phyloP scores from a whole-genome alignment of 2,329 filamentous ascomycete species.

The Monilinia laxa region DNA sequence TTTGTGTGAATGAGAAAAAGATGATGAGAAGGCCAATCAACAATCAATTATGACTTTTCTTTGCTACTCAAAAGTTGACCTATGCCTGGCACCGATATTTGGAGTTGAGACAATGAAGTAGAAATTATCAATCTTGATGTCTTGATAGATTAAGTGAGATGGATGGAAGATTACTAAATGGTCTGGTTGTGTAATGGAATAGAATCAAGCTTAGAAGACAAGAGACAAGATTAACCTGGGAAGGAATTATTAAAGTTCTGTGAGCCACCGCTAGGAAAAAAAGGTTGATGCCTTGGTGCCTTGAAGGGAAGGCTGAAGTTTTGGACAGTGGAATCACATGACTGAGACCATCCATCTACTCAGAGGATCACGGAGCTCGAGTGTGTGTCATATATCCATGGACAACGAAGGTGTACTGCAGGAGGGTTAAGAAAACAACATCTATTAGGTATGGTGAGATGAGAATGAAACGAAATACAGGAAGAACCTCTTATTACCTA shows the following conservation, averaged over 20 bases:
- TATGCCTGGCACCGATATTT: neutral
- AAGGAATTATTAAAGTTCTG: constrained; percentile 7
- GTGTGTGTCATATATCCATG: no score
- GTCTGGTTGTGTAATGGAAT: neutral
- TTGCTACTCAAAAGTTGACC: constrained; percentile 7
- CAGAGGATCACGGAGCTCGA: no score
- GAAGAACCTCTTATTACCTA: no score
- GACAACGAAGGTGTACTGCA: no score
- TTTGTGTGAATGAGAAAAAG: constrained; percentile 26
- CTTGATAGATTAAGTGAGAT: neutral
- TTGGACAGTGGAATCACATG: neutral
- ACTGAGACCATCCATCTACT: neutral
- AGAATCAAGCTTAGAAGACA: neutral
- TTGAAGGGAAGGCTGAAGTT: no score
- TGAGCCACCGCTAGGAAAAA: neutral
- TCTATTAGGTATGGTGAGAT: no score
- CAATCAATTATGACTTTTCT: constrained; percentile 8
- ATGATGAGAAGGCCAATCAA: constrained; percentile 1
- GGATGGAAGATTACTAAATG: constrained; percentile 4
- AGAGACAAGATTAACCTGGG: neutral
- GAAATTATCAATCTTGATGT: neutral
- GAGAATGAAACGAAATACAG: no score
- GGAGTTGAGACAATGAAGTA: neutral
- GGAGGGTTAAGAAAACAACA: no score
- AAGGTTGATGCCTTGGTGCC: neutral